Percentiles rank a stretch among this genome's conserved stretches.
Conservation (phyloP, 306 rosid species). For the Dalbergia cochinchinensis region DNA sequence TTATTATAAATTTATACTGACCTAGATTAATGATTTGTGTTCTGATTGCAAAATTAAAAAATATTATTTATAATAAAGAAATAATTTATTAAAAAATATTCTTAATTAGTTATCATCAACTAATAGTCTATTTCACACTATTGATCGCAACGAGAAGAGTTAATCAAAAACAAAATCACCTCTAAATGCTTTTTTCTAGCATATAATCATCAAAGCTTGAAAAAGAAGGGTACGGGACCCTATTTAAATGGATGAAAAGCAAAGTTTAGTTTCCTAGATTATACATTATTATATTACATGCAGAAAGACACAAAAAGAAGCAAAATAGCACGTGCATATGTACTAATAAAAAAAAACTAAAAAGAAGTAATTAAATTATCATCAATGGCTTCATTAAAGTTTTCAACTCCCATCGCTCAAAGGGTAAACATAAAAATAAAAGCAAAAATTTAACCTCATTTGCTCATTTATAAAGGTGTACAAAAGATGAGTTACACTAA, state of each 20-base stretch:
- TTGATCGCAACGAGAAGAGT: background rate
- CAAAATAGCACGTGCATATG: conserved; percentile 40
- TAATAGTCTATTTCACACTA: background rate
- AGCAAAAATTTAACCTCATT: background rate
- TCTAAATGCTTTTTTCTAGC: background rate
- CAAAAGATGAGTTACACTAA: too few relatives aligned
- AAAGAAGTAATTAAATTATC: conserved; percentile 20
- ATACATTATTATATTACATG: conserved; percentile 5
- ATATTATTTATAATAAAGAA: too few relatives aligned
- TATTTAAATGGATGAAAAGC: conserved; percentile 46
- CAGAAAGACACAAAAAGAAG: conserved; percentile 33
- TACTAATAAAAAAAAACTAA: conserved; percentile 4
- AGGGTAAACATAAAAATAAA: background rate
- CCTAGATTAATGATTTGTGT: background rate
- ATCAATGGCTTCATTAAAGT: background rate
- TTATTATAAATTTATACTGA: background rate
- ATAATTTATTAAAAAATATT: too few relatives aligned
- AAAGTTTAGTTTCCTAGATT: conserved; percentile 34
- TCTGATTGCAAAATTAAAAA: background rate
- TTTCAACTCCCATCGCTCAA: conserved; percentile 16
- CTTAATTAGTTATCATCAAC: too few relatives aligned
- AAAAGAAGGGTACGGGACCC: conserved; percentile 1
- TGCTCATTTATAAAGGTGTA: background rate
- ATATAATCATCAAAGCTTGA: background rate
- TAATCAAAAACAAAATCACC: background rate